Base-by-base conservation (phyloP, 306 rosid species). In the Pterocarpus santalinus region DNA sequence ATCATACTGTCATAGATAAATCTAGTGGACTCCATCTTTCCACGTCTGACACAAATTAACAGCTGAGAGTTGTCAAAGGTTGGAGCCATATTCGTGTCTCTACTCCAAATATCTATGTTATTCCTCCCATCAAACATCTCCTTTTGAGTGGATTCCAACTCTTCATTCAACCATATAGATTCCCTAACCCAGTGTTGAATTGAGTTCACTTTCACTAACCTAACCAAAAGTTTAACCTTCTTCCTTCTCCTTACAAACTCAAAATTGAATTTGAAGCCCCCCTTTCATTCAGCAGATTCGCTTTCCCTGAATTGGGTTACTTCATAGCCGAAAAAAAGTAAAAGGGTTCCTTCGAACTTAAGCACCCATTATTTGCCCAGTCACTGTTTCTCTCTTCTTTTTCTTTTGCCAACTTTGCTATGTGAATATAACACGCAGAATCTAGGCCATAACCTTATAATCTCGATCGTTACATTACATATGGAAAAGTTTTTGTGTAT, bases 141-240 rank as follows among this genome's bases (percentile, higher is more conserved):
- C 90, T 82, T 92, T 87, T 74, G 44, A 91, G 99, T 93, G 99
- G 99, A 91, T 90, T 93, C 98, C 98, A 95, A 90, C 99, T 91
- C 97, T 88, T 91, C 94, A 53, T 91, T 88, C 99, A 95, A 91
- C 95, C 92, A 88, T 69, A 69, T 81, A 80, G 88, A 87, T 85
- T 90, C 92, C 80, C 77, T 34, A 58, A 72, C 76, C 64, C 69
- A 5, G 53, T 76, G 73, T 80, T 62, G 72, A 66, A 83, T 84
- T 0, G 15, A 5, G 13, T 88, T 87, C 90, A 85, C 93, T 91
- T 87, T 90, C 89, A 77, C 81, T 76, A 71, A 82, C 89, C 89
- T 86, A 86, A 84, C 87, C 73, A 81, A 65, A 87, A 78, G 78
- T 82, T 71, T 75, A 83, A 84, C 68, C 65, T 14, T 67, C 16